phyloP scores from a whole-genome alignment of 129 eudicot genomes.

The Scalesia atractyloides region DNA sequence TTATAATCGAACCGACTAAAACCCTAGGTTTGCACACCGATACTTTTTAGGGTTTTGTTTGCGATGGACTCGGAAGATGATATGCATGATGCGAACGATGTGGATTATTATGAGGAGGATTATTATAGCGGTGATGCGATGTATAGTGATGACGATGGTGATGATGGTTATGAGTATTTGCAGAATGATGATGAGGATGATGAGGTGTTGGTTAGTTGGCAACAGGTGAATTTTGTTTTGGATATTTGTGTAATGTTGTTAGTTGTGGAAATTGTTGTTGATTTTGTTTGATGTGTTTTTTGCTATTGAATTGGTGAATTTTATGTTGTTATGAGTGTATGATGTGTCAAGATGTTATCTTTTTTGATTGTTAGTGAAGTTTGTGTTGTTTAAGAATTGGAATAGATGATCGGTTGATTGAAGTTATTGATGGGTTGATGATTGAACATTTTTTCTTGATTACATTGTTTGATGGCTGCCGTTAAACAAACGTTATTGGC shows the following conservation, averaged over 20 bases:
- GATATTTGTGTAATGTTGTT: neutral
- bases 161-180: constrained; percentile 53
- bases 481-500: too few relatives aligned
- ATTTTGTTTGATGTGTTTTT: neutral
- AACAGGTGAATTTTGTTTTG: constrained; percentile 48
- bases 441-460: too few relatives aligned
- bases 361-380: neutral
- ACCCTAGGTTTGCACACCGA: constrained; percentile 30
- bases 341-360: neutral
- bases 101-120: constrained; percentile 54
- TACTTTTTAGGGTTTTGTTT: constrained; percentile 27
- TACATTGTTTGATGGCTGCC: too few relatives aligned
- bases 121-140: constrained; percentile 49
- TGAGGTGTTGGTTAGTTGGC: constrained; percentile 40
- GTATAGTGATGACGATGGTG: constrained; percentile 29
- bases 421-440: too few relatives aligned
- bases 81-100: constrained; percentile 70
- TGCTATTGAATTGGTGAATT: neutral
- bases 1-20: constrained; percentile 24
- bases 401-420: too few relatives aligned
- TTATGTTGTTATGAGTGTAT: neutral
- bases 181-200: constrained; percentile 42
- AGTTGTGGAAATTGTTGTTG: neutral
- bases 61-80: constrained; percentile 74
- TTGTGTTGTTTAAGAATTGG: neutral